Conservation (phyloP, 2,329 filamentous ascomycete genomes). For the Talaromyces sp. region DNA sequence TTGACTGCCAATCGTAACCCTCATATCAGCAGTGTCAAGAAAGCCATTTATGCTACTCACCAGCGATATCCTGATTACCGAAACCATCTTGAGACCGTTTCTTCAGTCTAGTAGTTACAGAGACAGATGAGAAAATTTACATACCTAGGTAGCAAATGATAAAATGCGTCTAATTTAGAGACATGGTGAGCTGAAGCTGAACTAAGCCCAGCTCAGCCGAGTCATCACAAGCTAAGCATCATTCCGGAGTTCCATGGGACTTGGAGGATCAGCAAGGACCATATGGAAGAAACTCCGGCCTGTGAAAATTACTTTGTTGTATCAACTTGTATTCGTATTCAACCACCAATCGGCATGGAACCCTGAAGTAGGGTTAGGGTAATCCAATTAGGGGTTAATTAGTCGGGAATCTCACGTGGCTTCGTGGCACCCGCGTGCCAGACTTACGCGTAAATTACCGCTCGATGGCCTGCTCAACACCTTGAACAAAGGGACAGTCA, state of each 20-base stretch:
- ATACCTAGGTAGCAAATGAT: neutral
- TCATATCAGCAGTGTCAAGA: neutral
- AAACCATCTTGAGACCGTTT: neutral
- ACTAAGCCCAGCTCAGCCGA: neutral
- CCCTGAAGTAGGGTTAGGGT: neutral
- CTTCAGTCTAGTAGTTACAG: neutral
- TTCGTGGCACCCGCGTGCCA: constrained; percentile 5
- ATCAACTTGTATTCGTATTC: neutral
- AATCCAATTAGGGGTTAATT: neutral
- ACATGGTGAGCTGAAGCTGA: neutral
- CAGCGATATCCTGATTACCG: neutral
- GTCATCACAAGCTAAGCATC: neutral
- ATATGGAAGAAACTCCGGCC: neutral
- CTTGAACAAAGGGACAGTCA: neutral
- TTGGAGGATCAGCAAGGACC: neutral
- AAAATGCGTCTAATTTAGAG: neutral
- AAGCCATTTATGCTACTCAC: neutral
- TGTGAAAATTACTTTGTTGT: neutral
- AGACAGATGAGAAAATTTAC: too few relatives aligned
- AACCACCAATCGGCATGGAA: neutral
- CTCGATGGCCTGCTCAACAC: neutral
- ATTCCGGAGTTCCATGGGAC: neutral
- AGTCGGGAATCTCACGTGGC: neutral
- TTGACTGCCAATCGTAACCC: neutral
- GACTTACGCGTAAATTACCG: neutral